Evolutionary conservation across 2,329 filamentous ascomycete genomes (phyloP), one percentile per base, ranked within the genome.

Genomic region (Trichoderma oligosporum): DNA sequence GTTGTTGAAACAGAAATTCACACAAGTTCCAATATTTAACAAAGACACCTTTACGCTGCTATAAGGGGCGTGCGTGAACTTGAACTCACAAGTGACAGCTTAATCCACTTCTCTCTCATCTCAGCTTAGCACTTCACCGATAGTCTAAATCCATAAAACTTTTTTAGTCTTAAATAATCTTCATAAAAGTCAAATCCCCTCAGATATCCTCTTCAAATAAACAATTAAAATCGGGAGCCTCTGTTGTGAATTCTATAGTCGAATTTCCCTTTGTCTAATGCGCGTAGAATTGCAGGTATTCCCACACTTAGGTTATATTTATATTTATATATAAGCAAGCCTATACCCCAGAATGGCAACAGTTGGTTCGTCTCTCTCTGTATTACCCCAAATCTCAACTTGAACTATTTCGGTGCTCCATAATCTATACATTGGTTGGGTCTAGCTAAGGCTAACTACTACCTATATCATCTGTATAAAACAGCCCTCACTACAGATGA

Each of bases 281-380:
- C n/a, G n/a, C n/a, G n/a, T n/a, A n/a, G n/a, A n/a, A n/a, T n/a
- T n/a, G n/a, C n/a, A n/a, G n/a, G n/a, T 3, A 20, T n/a, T 45
- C 16, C 41, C 41, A 27, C 24, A 22, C 16, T 29, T 38, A 46
- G 41, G 46, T n/a, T n/a, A n/a, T n/a, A n/a, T n/a, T n/a, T n/a
- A n/a, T n/a, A n/a, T n/a, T n/a, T n/a, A n/a, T n/a, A n/a, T n/a
- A n/a, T n/a, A n/a, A n/a, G n/a, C n/a, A n/a, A n/a, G n/a, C n/a
- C n/a, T 24, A 46, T 46, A 54, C 22, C 25, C 31, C n/a, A 55
- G 42, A 55, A 55, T 55, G 52, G 18, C 41, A 45, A 18, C 16
- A 4, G 18, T 5, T 2, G 52, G 52, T 55, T 27, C 52, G 52
- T 55, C 52, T 46, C 31, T 20, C 16, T 33, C 16, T 36, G 29